A percentile compares a stretch with the other conserved stretches of the same genome.
phyloP scores from a whole-genome alignment of 73 alveolate genomes.

The Symbiodinium natans region DNA sequence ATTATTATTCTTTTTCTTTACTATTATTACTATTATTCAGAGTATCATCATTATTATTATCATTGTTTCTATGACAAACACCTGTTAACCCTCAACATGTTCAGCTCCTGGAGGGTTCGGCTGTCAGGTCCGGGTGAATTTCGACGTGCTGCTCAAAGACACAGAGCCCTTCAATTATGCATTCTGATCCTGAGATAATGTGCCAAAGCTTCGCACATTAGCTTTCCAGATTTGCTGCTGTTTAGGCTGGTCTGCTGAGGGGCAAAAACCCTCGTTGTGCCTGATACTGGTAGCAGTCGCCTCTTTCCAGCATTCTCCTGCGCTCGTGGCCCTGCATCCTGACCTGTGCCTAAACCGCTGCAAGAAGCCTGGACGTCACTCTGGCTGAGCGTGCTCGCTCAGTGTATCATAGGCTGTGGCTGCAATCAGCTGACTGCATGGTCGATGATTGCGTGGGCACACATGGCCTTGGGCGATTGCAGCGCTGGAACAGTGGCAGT shows the following conservation, averaged over 20 bases:
- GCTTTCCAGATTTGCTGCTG: no score
- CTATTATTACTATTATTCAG: no score
- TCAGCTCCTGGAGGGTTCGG: no score
- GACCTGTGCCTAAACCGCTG: no score
- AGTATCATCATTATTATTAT: neutral
- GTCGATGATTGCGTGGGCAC: neutral
- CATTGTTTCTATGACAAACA: neutral
- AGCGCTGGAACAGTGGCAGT: neutral
- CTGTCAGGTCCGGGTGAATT: conserved; percentile 71
- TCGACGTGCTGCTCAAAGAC: conserved; percentile 82
- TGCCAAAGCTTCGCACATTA: neutral
- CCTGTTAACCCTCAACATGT: neutral
- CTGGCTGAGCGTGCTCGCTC: no score
- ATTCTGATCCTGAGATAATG: neutral
- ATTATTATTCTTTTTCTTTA: no score
- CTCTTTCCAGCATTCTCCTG: no score
- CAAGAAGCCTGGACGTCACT: no score
- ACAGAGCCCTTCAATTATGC: conserved; percentile 33
- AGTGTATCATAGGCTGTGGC: neutral
- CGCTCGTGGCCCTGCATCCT: no score
- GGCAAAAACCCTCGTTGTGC: no score
- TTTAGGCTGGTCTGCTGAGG: no score
- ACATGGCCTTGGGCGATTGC: neutral
- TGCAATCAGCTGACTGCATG: neutral
- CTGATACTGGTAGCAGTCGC: no score